A percentile compares a stretch with the other conserved stretches of the same genome.
These are phyloP conservation scores for Blastobotrys serpentis DNA, from an alignment of 1,139 yeast genomes.

Conservation along the genomic window DNA sequence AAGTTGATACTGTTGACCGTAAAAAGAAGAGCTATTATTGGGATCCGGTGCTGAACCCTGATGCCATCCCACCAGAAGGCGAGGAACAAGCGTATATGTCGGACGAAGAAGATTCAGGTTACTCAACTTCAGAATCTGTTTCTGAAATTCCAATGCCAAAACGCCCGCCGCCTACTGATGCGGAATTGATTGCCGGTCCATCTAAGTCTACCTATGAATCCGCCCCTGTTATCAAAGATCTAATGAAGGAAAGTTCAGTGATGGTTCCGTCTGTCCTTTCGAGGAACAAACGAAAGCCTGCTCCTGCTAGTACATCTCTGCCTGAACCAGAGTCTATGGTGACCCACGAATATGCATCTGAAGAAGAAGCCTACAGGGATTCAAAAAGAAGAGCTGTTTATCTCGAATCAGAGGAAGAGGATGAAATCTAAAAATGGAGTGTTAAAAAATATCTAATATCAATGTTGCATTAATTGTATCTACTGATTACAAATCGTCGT, in stretches of 20 bases:
- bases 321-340: neutral
- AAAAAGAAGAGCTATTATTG: conserved; percentile 30
- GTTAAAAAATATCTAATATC: neutral
- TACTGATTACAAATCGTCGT: conserved; percentile 17
- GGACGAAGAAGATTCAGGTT: conserved; percentile 26
- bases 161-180: conserved; percentile 12
- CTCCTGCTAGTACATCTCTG: neutral
- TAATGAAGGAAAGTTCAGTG: conserved; percentile 26
- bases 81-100: conserved; percentile 12
- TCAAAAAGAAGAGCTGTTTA: conserved; percentile 4
- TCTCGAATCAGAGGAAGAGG: conserved; percentile 9
- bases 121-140: conserved; percentile 25
- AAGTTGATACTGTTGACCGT: conserved; percentile 1
- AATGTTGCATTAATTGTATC: neutral
- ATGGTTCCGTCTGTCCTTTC: conserved; percentile 29
- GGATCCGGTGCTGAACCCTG: conserved; percentile 33
- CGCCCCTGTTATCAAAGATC: conserved; percentile 29
- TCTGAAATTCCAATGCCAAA: conserved; percentile 29
- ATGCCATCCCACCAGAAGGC: conserved; percentile 30
- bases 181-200: conserved; percentile 16
- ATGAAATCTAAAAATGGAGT: neutral
- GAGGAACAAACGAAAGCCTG: conserved; percentile 21
- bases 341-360: conserved; percentile 13
- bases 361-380: conserved; percentile 13
- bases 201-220: conserved; percentile 29